phyloP scores from a whole-genome alignment of 2,329 filamentous ascomycete genomes.

The Hortaea sp. region DNA sequence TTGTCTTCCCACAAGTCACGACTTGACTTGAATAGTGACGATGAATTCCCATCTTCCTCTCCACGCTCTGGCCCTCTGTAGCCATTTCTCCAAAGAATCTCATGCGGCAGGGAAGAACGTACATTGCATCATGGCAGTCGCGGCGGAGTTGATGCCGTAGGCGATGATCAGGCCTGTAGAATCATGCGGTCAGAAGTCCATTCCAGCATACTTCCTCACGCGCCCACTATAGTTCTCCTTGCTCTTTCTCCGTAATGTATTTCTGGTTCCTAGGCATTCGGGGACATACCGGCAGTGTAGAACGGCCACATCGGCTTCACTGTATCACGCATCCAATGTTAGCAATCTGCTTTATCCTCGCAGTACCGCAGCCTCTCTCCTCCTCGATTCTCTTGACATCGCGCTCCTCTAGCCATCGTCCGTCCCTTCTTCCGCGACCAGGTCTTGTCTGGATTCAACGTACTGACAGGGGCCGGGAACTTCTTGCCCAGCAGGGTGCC shows the following conservation, averaged over 20 bases:
- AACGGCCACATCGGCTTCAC: slow-evolving; percentile 88
- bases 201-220: not conserved
- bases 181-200: not conserved
- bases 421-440: not conserved
- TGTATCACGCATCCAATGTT: slow-evolving; percentile 30
- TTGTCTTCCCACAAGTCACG: too few species aligned
- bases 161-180: slow-evolving; percentile 66
- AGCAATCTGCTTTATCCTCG: not conserved
- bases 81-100: not conserved
- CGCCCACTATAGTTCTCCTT: not conserved
- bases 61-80: not conserved
- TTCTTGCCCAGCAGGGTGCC: slow-evolving; percentile 38
- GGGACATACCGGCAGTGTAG: slow-evolving; percentile 71
- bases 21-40: too few species aligned
- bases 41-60: too few species aligned
- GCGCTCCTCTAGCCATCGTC: not conserved
- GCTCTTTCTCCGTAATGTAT: not conserved
- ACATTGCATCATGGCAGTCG: slow-evolving; percentile 70
- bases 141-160: slow-evolving; percentile 82
- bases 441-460: slow-evolving; percentile 18
- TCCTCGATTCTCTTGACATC: too few species aligned
- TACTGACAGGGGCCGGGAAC: slow-evolving; percentile 41
- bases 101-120: slow-evolving; percentile 32
- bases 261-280: not conserved
- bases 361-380: not conserved